Evolutionary conservation across 2,329 filamentous ascomycete species (phyloP).

Genomic region (Aspergillus hiratsukae): DNA sequence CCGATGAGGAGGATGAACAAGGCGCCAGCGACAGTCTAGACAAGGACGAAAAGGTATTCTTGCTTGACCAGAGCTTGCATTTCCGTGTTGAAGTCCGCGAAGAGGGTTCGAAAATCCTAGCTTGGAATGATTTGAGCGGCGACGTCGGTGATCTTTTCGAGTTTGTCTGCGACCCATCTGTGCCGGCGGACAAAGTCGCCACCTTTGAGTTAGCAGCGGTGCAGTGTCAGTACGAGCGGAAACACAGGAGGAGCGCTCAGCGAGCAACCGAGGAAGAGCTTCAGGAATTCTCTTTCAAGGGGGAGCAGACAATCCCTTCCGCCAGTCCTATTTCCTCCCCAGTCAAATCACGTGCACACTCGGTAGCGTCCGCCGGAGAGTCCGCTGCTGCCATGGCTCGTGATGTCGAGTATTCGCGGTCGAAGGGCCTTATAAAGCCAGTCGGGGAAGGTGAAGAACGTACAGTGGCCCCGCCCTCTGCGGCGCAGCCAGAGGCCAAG

Average conservation of each 20-base stretch:
- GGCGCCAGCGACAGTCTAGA: conserved; percentile 74
- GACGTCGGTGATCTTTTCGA: conserved; percentile 95
- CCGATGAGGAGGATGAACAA: conserved; percentile 84
- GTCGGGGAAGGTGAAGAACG: conserved; percentile 42
- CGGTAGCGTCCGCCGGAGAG: conserved; percentile 37
- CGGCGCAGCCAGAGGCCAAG: conserved; percentile 59
- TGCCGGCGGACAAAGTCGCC: conserved; percentile 65
- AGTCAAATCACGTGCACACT: conserved; percentile 29
- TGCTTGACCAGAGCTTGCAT: conserved; percentile 87
- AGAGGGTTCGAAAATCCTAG: conserved; percentile 77
- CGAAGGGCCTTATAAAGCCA: conserved; percentile 38
- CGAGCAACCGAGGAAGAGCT: conserved; percentile 79
- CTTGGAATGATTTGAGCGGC: conserved; percentile 91
- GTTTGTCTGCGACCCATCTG: conserved; percentile 82
- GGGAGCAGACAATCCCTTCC: conserved; percentile 56
- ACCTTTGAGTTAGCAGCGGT: conserved; percentile 78
- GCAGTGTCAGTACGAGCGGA: conserved; percentile 97
- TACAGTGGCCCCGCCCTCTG: conserved; percentile 58
- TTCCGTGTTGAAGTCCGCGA: conserved; percentile 80
- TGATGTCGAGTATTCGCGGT: conserved; percentile 40
- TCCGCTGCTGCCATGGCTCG: conserved; percentile 42
- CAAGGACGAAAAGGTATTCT: conserved; percentile 94
- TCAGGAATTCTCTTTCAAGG: conserved; percentile 71
- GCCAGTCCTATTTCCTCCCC: conserved; percentile 55
- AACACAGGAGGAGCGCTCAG: conserved; percentile 75